A percentile compares a stretch with the other conserved stretches of the same genome.
Evolutionary conservation across 306 rosid species (phyloP).

Genomic region (Sicyos baderoa): DNA sequence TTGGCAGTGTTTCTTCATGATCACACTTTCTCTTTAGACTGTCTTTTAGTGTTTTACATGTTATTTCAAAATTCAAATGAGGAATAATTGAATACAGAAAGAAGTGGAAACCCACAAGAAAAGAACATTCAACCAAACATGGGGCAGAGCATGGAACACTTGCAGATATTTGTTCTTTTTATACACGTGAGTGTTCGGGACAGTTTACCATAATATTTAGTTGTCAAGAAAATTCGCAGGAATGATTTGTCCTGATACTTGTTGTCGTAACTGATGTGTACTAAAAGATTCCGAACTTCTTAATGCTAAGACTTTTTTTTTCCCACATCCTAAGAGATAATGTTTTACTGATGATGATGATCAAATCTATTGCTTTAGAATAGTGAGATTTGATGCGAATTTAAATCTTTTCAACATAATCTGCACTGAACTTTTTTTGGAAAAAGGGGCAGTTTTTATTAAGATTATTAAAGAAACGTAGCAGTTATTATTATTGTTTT

Average conservation of each 20-base stretch:
- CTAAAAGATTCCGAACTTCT: no score
- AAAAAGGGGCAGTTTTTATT: neutral
- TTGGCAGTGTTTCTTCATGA: conserved; percentile 6
- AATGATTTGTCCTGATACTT: neutral
- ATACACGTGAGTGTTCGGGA: no score
- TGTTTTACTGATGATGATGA: neutral
- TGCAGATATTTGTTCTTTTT: no score
- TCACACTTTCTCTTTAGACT: neutral
- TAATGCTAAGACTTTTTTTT: no score
- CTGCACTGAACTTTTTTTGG: neutral
- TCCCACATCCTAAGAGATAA: neutral
- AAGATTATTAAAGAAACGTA: neutral
- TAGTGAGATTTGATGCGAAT: neutral
- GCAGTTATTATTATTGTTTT: neutral
- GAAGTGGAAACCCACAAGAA: conserved; percentile 1
- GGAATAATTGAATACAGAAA: neutral
- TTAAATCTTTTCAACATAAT: neutral
- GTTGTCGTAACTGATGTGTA: neutral
- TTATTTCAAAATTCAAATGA: neutral
- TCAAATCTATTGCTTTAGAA: neutral
- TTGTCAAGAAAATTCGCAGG: no score
- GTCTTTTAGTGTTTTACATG: neutral
- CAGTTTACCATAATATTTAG: no score
- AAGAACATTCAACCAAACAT: conserved; percentile 10
- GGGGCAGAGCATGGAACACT: neutral